Base-by-base conservation (phyloP, 2,329 filamentous ascomycete species). In the Akanthomyces dipterigenus region DNA sequence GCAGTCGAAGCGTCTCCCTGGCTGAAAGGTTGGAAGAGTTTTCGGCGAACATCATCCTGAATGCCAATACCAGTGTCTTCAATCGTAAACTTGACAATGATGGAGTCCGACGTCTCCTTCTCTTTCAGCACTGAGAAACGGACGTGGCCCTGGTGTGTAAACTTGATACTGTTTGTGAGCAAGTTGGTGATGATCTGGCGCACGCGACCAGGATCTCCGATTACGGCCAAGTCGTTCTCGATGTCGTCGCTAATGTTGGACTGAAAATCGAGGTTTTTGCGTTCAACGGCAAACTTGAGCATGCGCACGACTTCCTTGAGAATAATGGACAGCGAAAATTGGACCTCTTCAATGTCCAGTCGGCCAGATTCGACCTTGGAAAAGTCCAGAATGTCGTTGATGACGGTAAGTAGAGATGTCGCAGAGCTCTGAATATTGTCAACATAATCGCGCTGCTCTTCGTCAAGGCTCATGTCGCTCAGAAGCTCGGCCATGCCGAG, bases 361-460 rank as follows among this genome's bases (percentile, higher is more conserved):
- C 87, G 80, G 3, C 90, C 89, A 9, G 88, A 90, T 70, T 93
- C 90, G 1, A 91, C 87, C 72, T 96, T 96, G 4, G 90, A 95
- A 71, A 96, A 93, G 73, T 96, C 91, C 1, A 96, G 78, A 60
- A 96, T 96, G 68, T 96, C 91, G 69, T 96, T 96, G 73, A 96
- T 96, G 45, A 96, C 88, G 0, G 90, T 93, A 22, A 96, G 78
- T 3, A 96, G 76, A 2, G 89, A 91, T 65, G 93, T 92, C 0
- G 88, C 90, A 6, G 89, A 93, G 56, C 88, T 82, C 67, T 90
- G 87, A 7, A 93, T 90, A 64, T 91, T 91, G 65, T 91, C 88
- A 3, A 89, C 87, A 64, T 86, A 90, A 61, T 92, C 88, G 62
- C 82, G 80, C 68, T 91, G 88, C 66, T 92, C 89, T n/a, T 82